Evolutionary conservation across 768 basidiomycete species (phyloP), one percentile per base, ranked within the genome.

Genomic region (Pilatotrama ljubarskyi): DNA sequence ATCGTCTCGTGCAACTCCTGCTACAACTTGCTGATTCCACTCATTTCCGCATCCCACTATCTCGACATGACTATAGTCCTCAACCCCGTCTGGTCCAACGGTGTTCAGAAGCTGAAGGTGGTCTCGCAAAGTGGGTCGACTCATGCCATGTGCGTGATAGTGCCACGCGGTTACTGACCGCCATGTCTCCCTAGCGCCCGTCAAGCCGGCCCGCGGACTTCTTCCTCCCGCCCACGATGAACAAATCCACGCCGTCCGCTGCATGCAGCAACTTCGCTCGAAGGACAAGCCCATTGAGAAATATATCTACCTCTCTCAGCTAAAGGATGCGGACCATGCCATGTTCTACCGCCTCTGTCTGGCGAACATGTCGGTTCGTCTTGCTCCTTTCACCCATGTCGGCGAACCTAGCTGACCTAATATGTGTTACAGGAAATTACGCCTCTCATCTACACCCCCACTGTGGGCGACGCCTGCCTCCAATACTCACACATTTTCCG

Each of bases 401-500:
- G 43, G 40, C 17, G 25, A 1, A 6, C 18, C 3, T 14, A 9
- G 24, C 29, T 49, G 14, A 51, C 35, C 10, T 5, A 9, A 20
- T 6, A 3, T 5, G 24, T 3, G 61, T 32, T 41, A 11, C 64
- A 82, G 79, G 84, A 82, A 69, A 74, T 85, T 54, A 82, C 80
- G 13, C 93, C 94, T 14, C 80, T 95, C 42, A 92, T 96, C 55
- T 96, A 95, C 72, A 96, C 94, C 0, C 94, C 94, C 0, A 93
- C 91, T 14, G 93, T 96, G 26, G 94, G 94, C 24, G 92, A 95
- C 66, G 94, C 93, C 3, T 95, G 93, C 70, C 71, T 91, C 64
- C 87, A 91, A 68, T 94, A 84, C 76, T 90, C 87, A 20, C 84
- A 88, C 61, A 92, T 87, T 64, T 92, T 86, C 70, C 78, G 88